Conservation (phyloP, 1,284 basidiomycete genomes). For the Sparassis latifolia region DNA sequence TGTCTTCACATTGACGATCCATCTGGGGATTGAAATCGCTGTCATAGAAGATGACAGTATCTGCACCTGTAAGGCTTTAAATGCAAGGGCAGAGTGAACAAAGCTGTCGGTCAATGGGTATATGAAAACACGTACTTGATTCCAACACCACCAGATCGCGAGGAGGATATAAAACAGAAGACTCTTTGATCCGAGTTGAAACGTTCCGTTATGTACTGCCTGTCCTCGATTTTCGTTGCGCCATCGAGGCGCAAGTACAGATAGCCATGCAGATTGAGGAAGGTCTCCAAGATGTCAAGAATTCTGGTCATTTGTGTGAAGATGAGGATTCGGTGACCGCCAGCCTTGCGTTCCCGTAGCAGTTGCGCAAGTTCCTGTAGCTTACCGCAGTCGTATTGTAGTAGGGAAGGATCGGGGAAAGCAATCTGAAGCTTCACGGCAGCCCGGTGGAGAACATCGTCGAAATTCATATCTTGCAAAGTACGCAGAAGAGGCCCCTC, state of each 20-base stretch:
- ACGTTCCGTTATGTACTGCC: slow-evolving; percentile 93
- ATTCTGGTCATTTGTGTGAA: slow-evolving; percentile 98
- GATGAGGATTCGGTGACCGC: slow-evolving; percentile 86
- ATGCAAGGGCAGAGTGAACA: neutral
- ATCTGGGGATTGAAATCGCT: slow-evolving; percentile 98
- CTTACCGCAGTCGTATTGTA: slow-evolving; percentile 97
- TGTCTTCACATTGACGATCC: slow-evolving; percentile 95
- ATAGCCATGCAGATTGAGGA: slow-evolving; percentile 91
- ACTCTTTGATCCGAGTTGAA: slow-evolving; percentile 91
- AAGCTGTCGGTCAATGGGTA: slow-evolving; percentile 1
- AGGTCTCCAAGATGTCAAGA: slow-evolving; percentile 91
- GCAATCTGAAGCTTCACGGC: slow-evolving; percentile 88
- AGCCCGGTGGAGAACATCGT: slow-evolving; percentile 63
- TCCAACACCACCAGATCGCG: slow-evolving; percentile 90
- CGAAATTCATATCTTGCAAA: slow-evolving; percentile 42
- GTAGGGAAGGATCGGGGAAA: slow-evolving; percentile 85
- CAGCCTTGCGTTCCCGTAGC: slow-evolving; percentile 79
- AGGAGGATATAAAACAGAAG: slow-evolving; percentile 92
- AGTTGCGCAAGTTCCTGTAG: slow-evolving; percentile 79
- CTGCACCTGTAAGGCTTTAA: slow-evolving; percentile 86
- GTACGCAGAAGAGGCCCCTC: slow-evolving; percentile 27
- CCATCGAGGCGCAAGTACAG: slow-evolving; percentile 92
- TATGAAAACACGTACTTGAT: slow-evolving; percentile 68
- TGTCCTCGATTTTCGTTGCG: slow-evolving; percentile 91
- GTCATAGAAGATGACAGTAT: slow-evolving; percentile 95